Conservation (phyloP, 2,329 filamentous ascomycete genomes). For the Dendrostoma leiphaemia region DNA sequence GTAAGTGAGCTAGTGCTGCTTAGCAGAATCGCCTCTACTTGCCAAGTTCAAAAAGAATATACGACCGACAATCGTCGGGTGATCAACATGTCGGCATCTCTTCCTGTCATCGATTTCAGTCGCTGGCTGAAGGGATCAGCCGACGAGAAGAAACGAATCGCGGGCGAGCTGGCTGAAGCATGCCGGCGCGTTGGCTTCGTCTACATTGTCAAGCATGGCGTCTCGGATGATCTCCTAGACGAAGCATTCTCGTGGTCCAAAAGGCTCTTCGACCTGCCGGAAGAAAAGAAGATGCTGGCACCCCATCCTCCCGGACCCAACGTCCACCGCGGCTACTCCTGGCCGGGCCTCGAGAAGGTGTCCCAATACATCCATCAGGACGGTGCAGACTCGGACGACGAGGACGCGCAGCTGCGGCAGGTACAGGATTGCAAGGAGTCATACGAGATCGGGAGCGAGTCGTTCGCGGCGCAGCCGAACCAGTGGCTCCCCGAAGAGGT, state of each 20-base stretch:
- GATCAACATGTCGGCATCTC: not conserved
- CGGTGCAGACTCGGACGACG: slow-evolving; percentile 10
- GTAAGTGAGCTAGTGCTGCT: too few relatives aligned
- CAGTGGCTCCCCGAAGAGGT: slow-evolving; percentile 36
- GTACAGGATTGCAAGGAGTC: slow-evolving; percentile 31
- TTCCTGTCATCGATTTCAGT: slow-evolving; percentile 18
- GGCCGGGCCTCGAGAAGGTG: slow-evolving; percentile 24
- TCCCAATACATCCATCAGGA: slow-evolving; percentile 22
- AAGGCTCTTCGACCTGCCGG: slow-evolving; percentile 28
- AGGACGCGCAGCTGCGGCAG: slow-evolving; percentile 15
- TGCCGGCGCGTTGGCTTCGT: slow-evolving; percentile 33
- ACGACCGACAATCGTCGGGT: too few relatives aligned
- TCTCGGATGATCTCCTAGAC: slow-evolving; percentile 32
- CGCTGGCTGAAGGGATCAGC: slow-evolving; percentile 11
- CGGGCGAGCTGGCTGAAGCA: slow-evolving; percentile 22
- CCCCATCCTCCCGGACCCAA: slow-evolving; percentile 29
- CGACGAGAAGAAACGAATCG: slow-evolving; percentile 6
- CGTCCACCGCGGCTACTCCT: slow-evolving; percentile 23
- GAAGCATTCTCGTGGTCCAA: slow-evolving; percentile 31
- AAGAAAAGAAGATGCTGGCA: slow-evolving; percentile 34
- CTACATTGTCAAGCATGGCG: slow-evolving; percentile 33
- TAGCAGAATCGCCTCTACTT: not conserved
- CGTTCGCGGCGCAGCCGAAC: slow-evolving; percentile 26
- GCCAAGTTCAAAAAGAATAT: not conserved
- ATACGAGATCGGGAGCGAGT: slow-evolving; percentile 16